Base-by-base conservation (phyloP, 345 rosid species). In the Hevea brasiliensis region DNA sequence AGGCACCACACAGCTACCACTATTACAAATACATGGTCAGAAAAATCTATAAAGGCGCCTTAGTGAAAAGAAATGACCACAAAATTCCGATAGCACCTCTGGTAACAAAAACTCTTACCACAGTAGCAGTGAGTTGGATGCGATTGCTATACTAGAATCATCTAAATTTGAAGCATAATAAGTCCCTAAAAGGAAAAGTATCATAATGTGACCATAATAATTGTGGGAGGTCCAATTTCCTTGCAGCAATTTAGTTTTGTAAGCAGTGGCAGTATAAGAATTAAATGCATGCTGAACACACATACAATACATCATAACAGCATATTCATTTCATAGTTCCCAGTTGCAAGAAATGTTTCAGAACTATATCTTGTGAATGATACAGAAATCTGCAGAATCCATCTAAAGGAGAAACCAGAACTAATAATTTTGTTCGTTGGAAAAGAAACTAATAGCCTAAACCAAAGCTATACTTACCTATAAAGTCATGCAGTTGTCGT, bases 401-500 rank as follows among this genome's bases (percentile, higher is more conserved):
- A 48, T 48, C 14, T 18, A 48, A 48, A 48, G 53, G 18, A 48
- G 12, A 45, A 11, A 17, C 55, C 55, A 50, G 14, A 50, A 50
- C 6, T 17, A 50, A 50, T 17, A 6, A 50, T 50, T 15, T 47
- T 50, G 15, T 6, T 50, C 55, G 14, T 50, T 50, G 55, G n/a
- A 45, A 59, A 56, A 12, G 51, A 44, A 27, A 7, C 53, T 59
- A 44, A 42, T 37, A 67, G 27, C 55, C 11, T 58, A 44, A 50
- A 27, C 7, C 21, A 65, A 26, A 24, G 29, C 65, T 74, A 17
- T 15, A 29, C 12, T 81, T 86, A 94, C 99, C 98, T 77, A 95
- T 73, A 74, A 95, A 95, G 72, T 90, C 98, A 70, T 84, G 87
- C 50, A 95, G 84, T 72, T 95, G 94, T 71, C 77, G 82, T n/a